Conservation (phyloP, 2,329 filamentous ascomycete species). For the Sporothrix brunneoviolacea region DNA sequence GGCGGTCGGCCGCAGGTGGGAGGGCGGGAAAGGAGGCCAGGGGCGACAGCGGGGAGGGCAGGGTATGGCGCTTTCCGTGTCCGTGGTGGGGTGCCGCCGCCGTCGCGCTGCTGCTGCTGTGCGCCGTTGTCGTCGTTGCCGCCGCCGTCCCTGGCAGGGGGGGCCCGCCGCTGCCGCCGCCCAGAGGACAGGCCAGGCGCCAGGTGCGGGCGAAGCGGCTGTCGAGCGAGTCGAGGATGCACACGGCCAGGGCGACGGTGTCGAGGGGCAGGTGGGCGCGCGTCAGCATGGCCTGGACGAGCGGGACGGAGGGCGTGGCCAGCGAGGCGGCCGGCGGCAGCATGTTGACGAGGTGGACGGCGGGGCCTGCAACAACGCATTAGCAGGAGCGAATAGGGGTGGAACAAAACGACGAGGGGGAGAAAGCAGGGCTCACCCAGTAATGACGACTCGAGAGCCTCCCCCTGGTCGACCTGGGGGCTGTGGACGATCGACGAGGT, state of each 20-base stretch:
- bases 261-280: slow-evolving; percentile 53
- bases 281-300: slow-evolving; percentile 55
- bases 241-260: slow-evolving; percentile 57
- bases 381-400: neutral
- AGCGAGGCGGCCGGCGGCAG: slow-evolving; percentile 58
- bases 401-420: neutral
- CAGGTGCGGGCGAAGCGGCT: slow-evolving; percentile 56
- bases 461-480: slow-evolving; percentile 23
- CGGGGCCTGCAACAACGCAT: slow-evolving; percentile 45
- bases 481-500: slow-evolving; percentile 39
- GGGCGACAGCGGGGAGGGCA: slow-evolving; percentile 32
- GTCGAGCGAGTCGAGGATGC: slow-evolving; percentile 59
- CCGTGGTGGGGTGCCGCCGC: neutral
- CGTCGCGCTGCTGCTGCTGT: slow-evolving; percentile 8
- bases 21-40: slow-evolving; percentile 22
- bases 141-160: neutral
- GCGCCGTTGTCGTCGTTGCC: neutral
- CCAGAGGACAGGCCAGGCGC: slow-evolving; percentile 52
- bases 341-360: slow-evolving; percentile 60
- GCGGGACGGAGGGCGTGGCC: slow-evolving; percentile 48
- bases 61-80: slow-evolving; percentile 39
- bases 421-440: slow-evolving; percentile 26
- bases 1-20: slow-evolving; percentile 23
- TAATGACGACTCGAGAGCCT: slow-evolving; percentile 20
- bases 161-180: neutral